A percentile compares a stretch with the other conserved stretches of the same genome.
These are phyloP conservation scores for Bodo saltans DNA, from an alignment of 78 protist species.

Conservation along the genomic window DNA sequence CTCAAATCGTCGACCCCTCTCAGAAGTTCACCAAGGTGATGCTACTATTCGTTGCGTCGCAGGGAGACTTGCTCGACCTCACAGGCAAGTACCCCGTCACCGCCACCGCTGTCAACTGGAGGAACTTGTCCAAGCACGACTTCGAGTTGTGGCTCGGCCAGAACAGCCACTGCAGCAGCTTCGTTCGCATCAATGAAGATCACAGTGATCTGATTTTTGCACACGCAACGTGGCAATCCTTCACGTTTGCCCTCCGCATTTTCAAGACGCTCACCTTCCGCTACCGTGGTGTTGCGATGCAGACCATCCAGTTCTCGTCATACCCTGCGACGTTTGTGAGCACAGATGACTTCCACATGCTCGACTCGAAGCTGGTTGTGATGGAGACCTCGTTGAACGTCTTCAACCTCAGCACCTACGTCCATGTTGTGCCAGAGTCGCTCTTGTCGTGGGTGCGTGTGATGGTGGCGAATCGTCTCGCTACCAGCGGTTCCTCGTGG, in stretches of 20 bases:
- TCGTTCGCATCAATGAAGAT: constrained; percentile 44
- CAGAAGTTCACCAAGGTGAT: constrained; percentile 17
- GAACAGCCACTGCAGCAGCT: constrained; percentile 52
- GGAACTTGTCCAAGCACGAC: not conserved
- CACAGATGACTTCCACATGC: constrained; percentile 65
- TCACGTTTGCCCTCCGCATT: constrained; percentile 44
- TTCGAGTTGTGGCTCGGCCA: not conserved
- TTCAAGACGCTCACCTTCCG: constrained; percentile 52
- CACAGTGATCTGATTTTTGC: constrained; percentile 51
- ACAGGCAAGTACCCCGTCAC: not conserved
- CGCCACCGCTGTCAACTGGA: constrained; percentile 23
- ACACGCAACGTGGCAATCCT: constrained; percentile 52
- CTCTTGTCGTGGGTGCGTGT: constrained; percentile 52
- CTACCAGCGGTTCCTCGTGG: constrained; percentile 34
- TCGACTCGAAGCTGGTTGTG: constrained; percentile 49
- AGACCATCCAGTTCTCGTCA: not conserved
- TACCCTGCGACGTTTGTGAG: constrained; percentile 41
- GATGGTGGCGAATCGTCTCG: constrained; percentile 26
- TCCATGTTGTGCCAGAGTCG: constrained; percentile 34
- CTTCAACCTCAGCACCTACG: constrained; percentile 43
- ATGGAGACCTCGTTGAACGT: constrained; percentile 66
- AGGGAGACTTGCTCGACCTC: constrained; percentile 43
- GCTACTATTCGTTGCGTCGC: constrained; percentile 32
- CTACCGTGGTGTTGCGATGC: not conserved
- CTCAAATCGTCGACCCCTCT: too few species aligned